Evolutionary conservation across 2,329 filamentous ascomycete genomes (phyloP), one percentile per base, ranked within the genome.

Genomic region (Cytospora mali): DNA sequence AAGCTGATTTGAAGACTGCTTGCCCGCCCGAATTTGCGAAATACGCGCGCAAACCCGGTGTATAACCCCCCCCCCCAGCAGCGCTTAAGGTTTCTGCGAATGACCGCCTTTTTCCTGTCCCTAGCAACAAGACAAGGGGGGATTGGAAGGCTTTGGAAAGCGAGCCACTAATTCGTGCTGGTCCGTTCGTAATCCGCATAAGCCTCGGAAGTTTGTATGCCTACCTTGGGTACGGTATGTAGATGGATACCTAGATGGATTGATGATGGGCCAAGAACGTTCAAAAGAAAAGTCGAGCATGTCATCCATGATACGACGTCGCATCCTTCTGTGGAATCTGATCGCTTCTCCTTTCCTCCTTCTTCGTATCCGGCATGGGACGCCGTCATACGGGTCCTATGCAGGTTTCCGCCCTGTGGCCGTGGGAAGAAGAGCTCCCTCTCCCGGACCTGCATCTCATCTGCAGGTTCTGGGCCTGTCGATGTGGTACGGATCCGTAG

Each of bases 351-450:
- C 42, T 23, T 46, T 23, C 13, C 21, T 23, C 21, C 39, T 29
- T 21, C 29, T 61, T 61, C 58, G 52, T 61, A 61, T 61, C 39
- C 51, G 42, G 39, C 51, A 55, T 14, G 21, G n/a, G 13, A 54
- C 58, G 31, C 39, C 39, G 23, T 55, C 27, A 25, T 52, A 61
- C 58, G 23, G 39, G 13, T 27, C 39, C 23, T 31, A 61, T 61
- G 58, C 52, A 61, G 52, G 51, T 16, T 50, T 13, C 42, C 58
- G 21, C 31, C 11, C 23, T 14, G 28, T 42, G 28, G 16, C 52
- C 28, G 31, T 49, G 58, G 35, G 55, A 39, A 21, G 51, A 35
- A 39, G 25, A 18, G 39, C 48, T 42, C 31, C 50, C 31, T n/a
- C 21, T 53, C 35, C 46, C 53, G 50, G 58, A 60, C 58, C 58